Evolutionary conservation across 108 stramenopile genomes (phyloP).

Genomic region (Epithemia pelagica): DNA sequence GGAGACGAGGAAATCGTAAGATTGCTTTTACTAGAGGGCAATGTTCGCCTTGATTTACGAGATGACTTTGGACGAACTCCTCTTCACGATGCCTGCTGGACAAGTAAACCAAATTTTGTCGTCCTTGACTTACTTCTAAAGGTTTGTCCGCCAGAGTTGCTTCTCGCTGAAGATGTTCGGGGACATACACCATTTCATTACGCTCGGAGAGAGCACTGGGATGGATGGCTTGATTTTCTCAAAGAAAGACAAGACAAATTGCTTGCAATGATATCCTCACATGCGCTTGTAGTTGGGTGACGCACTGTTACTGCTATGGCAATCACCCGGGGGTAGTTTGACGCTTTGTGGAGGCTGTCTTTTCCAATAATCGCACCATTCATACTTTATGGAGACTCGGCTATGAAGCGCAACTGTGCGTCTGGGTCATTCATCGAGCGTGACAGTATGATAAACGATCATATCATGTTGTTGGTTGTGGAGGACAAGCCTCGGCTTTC

Average conservation of each 20-base stretch:
- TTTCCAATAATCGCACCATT: no score
- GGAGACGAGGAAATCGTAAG: constrained; percentile 43
- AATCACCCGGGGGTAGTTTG: no score
- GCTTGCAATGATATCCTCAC: no score
- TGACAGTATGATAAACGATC: no score
- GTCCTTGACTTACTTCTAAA: constrained; percentile 43
- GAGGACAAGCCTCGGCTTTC: no score
- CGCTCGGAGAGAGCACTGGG: constrained; percentile 58
- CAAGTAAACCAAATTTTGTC: constrained; percentile 46
- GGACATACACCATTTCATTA: constrained; percentile 77
- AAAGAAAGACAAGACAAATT: background rate
- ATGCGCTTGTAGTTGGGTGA: no score
- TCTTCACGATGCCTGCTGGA: constrained; percentile 85
- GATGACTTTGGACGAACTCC: constrained; percentile 84
- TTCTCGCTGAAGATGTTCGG: constrained; percentile 56
- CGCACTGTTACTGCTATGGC: no score
- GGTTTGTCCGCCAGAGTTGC: constrained; percentile 38
- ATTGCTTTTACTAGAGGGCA: constrained; percentile 55
- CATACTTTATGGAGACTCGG: no score
- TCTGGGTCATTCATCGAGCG: no score
- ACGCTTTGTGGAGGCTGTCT: no score
- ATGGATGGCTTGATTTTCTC: constrained; percentile 25
- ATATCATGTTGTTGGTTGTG: no score
- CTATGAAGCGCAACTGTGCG: no score
- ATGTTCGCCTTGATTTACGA: constrained; percentile 44